These are phyloP conservation scores for Novymonas esmeraldas DNA, from an alignment of 208 protist genomes.

Conservation along the genomic window DNA sequence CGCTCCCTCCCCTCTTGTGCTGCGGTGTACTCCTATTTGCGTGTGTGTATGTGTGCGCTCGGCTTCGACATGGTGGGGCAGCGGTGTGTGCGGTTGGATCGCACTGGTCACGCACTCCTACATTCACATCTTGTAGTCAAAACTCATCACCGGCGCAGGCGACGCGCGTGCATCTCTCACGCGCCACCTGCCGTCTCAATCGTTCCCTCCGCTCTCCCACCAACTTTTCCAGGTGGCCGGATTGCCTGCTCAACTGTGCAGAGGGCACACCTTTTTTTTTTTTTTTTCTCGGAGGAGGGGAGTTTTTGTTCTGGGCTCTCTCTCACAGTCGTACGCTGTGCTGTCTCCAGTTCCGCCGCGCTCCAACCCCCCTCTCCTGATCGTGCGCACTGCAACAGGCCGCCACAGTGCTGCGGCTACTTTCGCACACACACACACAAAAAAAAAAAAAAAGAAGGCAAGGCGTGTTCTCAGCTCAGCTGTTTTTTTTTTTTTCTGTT, in stretches of 20 bases:
- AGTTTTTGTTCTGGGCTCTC: background rate
- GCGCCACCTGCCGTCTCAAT: no score
- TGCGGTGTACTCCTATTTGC: background rate
- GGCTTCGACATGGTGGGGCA: background rate
- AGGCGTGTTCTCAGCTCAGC: background rate
- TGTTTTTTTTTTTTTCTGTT: slow-evolving; percentile 10
- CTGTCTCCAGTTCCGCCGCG: no score
- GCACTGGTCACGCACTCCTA: background rate
- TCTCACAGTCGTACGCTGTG: no score
- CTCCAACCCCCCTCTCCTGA: no score
- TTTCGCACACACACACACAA: no score
- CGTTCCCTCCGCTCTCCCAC: no score
- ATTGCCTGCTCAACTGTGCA: background rate
- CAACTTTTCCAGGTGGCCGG: no score
- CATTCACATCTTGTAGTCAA: slow-evolving; percentile 5
- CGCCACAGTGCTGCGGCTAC: no score
- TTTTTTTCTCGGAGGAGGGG: slow-evolving; percentile 4
- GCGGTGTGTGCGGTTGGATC: slow-evolving; percentile 1
- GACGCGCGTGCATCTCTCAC: no score
- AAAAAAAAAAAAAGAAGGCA: no score
- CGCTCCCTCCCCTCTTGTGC: background rate
- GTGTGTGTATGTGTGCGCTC: background rate
- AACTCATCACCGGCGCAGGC: background rate
- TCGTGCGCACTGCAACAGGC: no score
- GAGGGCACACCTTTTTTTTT: slow-evolving; percentile 9